phyloP scores from a whole-genome alignment of 2,329 filamentous ascomycete species.

The Talaromyces amestolkiae region DNA sequence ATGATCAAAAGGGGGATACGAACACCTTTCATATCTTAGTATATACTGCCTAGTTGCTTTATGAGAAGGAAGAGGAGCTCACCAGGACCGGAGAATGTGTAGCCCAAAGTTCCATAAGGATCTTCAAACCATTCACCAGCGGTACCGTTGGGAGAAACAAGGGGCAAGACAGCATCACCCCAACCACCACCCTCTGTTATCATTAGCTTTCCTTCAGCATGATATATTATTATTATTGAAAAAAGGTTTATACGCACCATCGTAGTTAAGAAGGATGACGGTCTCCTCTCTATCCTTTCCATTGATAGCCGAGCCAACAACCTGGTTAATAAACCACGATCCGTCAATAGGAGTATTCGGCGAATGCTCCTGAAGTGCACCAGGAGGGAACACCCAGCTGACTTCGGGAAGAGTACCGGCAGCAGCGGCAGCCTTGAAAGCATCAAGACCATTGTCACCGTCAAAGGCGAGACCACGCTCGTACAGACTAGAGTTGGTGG shows the following conservation, averaged over 20 bases:
- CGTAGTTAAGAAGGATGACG: slow-evolving; percentile 31
- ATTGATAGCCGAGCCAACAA: slow-evolving; percentile 51
- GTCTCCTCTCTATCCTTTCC: slow-evolving; percentile 51
- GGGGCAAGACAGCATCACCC: slow-evolving; percentile 55
- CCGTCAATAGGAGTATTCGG: slow-evolving; percentile 54
- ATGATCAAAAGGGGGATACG: slow-evolving; percentile 56
- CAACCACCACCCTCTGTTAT: slow-evolving; percentile 52
- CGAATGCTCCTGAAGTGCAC: slow-evolving; percentile 54
- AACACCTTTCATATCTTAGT: slow-evolving; percentile 30
- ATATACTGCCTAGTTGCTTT: not conserved
- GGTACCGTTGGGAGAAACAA: slow-evolving; percentile 50
- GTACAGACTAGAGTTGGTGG: slow-evolving; percentile 42
- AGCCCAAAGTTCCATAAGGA: slow-evolving; percentile 40
- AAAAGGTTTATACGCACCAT: not conserved
- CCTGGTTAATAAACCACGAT: slow-evolving; percentile 53
- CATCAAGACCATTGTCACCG: slow-evolving; percentile 42
- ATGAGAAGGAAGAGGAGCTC: not conserved
- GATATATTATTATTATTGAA: too few species aligned
- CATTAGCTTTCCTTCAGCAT: not conserved
- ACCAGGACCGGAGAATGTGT: slow-evolving; percentile 45
- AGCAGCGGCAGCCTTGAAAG: slow-evolving; percentile 52
- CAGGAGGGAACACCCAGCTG: slow-evolving; percentile 51
- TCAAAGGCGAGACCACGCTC: slow-evolving; percentile 46
- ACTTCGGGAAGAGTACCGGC: slow-evolving; percentile 53
- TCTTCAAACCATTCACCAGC: slow-evolving; percentile 55